Base-by-base conservation (phyloP, 2,329 filamentous ascomycete species). In the Trichoderma sp. region DNA sequence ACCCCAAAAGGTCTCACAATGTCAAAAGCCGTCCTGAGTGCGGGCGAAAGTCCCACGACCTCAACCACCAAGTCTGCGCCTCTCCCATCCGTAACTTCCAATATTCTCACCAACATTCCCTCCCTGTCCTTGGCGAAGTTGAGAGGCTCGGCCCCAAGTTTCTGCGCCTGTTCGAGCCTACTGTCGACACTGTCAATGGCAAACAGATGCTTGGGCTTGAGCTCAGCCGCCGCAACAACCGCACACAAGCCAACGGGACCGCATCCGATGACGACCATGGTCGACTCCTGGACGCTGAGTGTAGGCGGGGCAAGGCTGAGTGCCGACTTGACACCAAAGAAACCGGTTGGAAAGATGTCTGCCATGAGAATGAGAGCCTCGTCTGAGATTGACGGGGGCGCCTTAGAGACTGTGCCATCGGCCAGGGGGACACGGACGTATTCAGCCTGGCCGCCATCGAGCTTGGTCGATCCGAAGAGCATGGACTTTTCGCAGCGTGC, bases 331-430 rank as follows among this genome's bases (percentile, higher is more conserved):
- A 91, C 91, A 7, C 91, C 93, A 71, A 93, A 96, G 78, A 87
- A 96, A 7, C 93, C 91, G 0, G 89, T 92, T 1, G 93, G 93
- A 77, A 95, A 96, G 71, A 97, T 96, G 74, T 97, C 93, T 17
- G 91, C 92, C 93, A 97, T 96, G 28, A 97, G 83, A 7, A 96
- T 87, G 56, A 96, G 82, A 43, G 87, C 87, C 68, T 90, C 85
- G 70, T 94, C 89, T 21, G 89, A 85, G 65, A 96, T 89, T n/a
- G 69, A 72, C 9, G 83, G 85, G 1, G 85, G 77, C 0, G 92
- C 89, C 72, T 88, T 89, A 73, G 93, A 84, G n/a, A 89, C 85
- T 0, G 92, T 96, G 43, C 87, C 87, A 72, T 96, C 92, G 12
- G 93, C 93, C 63, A 89, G 80, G 0, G 93, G 93, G 15, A 96